Evolutionary conservation across 257 asterid genomes (phyloP).

Genomic region (Forsythia viridissima): DNA sequence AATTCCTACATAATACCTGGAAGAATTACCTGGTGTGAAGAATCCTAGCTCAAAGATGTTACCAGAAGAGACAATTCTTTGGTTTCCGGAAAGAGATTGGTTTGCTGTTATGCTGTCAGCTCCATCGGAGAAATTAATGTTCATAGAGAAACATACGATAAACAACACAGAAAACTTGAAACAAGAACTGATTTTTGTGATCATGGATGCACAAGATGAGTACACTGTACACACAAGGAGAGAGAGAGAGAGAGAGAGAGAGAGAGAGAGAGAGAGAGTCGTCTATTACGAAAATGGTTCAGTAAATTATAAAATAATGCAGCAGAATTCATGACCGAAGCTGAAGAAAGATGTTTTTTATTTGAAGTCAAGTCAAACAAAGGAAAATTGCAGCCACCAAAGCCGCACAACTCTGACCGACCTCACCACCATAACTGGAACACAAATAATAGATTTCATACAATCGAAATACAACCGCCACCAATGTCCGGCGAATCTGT

Average conservation of each 20-base stretch:
- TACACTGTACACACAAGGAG: too few relatives aligned
- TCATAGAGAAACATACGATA: constrained; percentile 3
- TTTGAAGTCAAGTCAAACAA: too few relatives aligned
- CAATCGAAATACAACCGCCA: too few relatives aligned
- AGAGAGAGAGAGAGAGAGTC: neutral
- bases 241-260: neutral
- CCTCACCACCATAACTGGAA: too few relatives aligned
- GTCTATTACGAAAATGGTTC: too few relatives aligned
- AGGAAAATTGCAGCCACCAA: too few relatives aligned
- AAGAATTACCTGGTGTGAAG: neutral
- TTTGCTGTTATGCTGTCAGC: constrained; percentile 17
- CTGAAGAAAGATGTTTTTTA: too few relatives aligned
- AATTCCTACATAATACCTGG: constrained; percentile 17
- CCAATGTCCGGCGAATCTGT: too few relatives aligned
- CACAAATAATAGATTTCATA: too few relatives aligned
- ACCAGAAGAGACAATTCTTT: constrained; percentile 12
- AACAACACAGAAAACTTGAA: neutral
- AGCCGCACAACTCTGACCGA: too few relatives aligned
- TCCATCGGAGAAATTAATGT: constrained; percentile 13
- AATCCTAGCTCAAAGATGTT: constrained; percentile 23
- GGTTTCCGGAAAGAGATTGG: constrained; percentile 6
- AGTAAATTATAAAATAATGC: too few relatives aligned
- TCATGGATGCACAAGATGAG: neutral
- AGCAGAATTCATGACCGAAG: too few relatives aligned
- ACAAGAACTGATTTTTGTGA: neutral